A percentile compares a stretch with the other conserved stretches of the same genome.
Conservation (phyloP, 2,329 filamentous ascomycete species). For the Phoma sp. region DNA sequence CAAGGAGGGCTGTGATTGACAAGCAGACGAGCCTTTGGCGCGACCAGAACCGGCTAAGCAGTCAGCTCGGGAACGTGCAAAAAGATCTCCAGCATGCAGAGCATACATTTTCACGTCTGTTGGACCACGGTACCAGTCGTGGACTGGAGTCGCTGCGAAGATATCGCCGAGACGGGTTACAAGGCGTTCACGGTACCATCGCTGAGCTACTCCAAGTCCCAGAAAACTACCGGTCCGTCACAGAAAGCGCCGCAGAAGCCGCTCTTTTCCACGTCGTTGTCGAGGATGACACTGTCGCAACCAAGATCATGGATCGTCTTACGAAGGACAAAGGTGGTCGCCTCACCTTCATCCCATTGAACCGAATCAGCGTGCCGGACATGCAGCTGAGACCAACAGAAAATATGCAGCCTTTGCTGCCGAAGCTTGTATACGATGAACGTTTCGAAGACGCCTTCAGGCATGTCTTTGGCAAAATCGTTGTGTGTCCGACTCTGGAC, state of each 20-base stretch:
- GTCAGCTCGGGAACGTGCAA: slow-evolving; percentile 75
- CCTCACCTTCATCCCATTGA: slow-evolving; percentile 93
- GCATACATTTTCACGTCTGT: slow-evolving; percentile 77
- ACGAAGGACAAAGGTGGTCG: slow-evolving; percentile 81
- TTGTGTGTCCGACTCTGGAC: slow-evolving; percentile 88
- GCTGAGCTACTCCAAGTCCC: slow-evolving; percentile 90
- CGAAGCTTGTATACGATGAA: slow-evolving; percentile 80
- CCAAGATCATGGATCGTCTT: slow-evolving; percentile 77
- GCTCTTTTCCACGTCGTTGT: slow-evolving; percentile 97
- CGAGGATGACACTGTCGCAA: slow-evolving; percentile 87
- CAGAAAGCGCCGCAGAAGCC: slow-evolving; percentile 90
- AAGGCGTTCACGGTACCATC: slow-evolving; percentile 89
- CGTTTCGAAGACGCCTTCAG: slow-evolving; percentile 85
- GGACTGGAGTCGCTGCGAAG: slow-evolving; percentile 87
- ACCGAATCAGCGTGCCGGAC: slow-evolving; percentile 73
- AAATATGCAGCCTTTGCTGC: slow-evolving; percentile 86
- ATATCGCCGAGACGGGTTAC: slow-evolving; percentile 78
- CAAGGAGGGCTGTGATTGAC: slow-evolving; percentile 79
- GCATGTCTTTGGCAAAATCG: slow-evolving; percentile 94
- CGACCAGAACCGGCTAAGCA: slow-evolving; percentile 86
- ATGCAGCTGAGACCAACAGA: slow-evolving; percentile 82
- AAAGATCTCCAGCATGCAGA: slow-evolving; percentile 81
- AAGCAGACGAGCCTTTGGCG: slow-evolving; percentile 86
- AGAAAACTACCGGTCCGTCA: slow-evolving; percentile 84
- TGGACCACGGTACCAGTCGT: slow-evolving; percentile 86